These are phyloP conservation scores for Priceomyces carsonii DNA, from an alignment of 805 yeast genomes.

Conservation along the genomic window DNA sequence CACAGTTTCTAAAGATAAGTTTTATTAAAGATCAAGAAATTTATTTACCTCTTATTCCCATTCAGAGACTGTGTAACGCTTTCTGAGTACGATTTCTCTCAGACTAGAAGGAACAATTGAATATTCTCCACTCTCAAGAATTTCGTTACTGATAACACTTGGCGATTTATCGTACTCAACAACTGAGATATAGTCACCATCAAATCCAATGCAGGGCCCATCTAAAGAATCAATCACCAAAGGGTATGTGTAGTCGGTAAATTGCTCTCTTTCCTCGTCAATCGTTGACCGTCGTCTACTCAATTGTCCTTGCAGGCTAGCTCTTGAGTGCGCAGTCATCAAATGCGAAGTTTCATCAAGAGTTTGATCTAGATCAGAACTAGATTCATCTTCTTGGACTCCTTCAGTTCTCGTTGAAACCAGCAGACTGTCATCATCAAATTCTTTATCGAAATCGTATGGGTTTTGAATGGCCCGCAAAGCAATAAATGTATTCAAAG, in stretches of 20 bases:
- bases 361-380: conserved; percentile 6
- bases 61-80: conserved; percentile 31
- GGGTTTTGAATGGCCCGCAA: conserved; percentile 56
- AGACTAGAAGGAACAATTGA: conserved; percentile 17
- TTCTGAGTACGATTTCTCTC: conserved; percentile 23
- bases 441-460: conserved; percentile 39
- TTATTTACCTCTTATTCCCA: conserved; percentile 28
- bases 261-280: conserved; percentile 57
- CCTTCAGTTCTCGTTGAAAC: conserved; percentile 6
- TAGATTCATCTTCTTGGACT: conserved; percentile 11
- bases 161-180: conserved; percentile 27
- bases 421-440: conserved; percentile 33
- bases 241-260: conserved; percentile 52
- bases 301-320: conserved; percentile 8
- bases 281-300: conserved; percentile 50
- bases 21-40: no score
- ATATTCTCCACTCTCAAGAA: conserved; percentile 22
- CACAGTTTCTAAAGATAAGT: no score
- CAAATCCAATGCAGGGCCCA: conserved; percentile 61
- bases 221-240: conserved; percentile 45
- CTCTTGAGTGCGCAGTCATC: conserved; percentile 16
- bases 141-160: conserved; percentile 9
- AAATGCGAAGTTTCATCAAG: conserved; percentile 23
- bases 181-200: conserved; percentile 49
- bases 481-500: conserved; percentile 57